Evolutionary conservation across 1,139 yeast genomes (phyloP), one percentile per base, ranked within the genome.

Genomic region (Candida freyschussii): DNA sequence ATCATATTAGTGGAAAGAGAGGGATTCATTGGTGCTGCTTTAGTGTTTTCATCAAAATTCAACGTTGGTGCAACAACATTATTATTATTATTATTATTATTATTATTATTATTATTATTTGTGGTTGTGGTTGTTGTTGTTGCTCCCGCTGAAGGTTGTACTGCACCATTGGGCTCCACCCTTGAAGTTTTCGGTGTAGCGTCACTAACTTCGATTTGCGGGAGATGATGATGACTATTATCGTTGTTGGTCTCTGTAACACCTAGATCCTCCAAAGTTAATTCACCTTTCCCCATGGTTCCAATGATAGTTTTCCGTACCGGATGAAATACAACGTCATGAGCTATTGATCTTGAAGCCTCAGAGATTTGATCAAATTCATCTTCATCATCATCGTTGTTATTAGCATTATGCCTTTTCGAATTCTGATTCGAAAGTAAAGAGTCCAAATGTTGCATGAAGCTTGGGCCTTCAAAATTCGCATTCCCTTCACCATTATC

Each of bases 241-340:
- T 30, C 34, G 17, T 27, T 29, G 21, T 21, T 12, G 13, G 33
- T 35, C 5, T 14, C 24, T 6, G 19, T 18, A 17, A 40, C 21
- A 3, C 44, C 44, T 25, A 60, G 11, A 26, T 73, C 72, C 32
- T 74, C 79, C 13, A 86, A 59, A 0, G 80, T 67, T 33, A 86
- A 62, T 38, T 77, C 75, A 2, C 95, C 95, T 36, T 69, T 65
- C 1, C 95, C 95, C 44, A 85, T 55, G 0, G 93, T 75, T 22
- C 71, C 66, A 16, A 80, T 52, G 0, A 82, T 70, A 22, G 76
- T 63, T 40, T 72, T 66, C 25, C 78, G 62, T 1, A 81, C 56
- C 0, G 89, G 76, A 43, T 69, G 73, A 47, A 83, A 82, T 30
- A 68, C 74, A 13, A 72, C 69, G 14, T 44, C 52, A 19, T 37